Base-by-base conservation (phyloP, 495 filamentous ascomycete species). In the Penicillium diatomitis region DNA sequence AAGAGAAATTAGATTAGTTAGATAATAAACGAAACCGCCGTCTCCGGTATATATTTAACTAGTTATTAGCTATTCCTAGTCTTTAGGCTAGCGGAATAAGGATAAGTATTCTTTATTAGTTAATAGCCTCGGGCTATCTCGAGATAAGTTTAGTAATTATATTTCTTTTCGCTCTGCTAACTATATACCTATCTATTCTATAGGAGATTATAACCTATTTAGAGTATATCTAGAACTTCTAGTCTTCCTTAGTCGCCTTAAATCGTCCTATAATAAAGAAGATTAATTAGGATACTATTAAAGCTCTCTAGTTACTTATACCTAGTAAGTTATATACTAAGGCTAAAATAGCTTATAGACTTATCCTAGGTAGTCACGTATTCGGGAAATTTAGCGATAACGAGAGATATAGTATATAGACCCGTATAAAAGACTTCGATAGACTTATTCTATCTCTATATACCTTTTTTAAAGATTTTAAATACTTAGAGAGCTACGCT, bases 381-480 rank as follows among this genome's bases (percentile, higher is more conserved):
- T 65, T 71, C 40, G 32, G 46, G 4, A 44, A 51, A n/a, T 71
- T 69, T 36, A 51, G 35, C 29, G 43, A 62, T 6, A 28, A 51
- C 33, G 55, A 67, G 42, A 41, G 57, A 40, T 37, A 40, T 11
- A 32, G 5, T 6, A 66, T 71, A 36, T 61, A 31, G 53, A 32
- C 20, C 47, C 9, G 31, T 6, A 47, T 62, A 29, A 10, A 57
- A 8, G 43, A 51, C 11, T 50, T 48, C 41, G 38, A 68, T 29
- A 28, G 58, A 2, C 46, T 70, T 7, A 53, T 70, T 30, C 59
- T 51, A 29, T 67, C 54, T 42, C 50, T 68, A 5, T 61, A 64
- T 44, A 67, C 58, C 30, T 67, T 70, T 51, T 72, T 70, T 33
- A 27, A 65, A 39, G 64, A 71, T 44, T 52, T 67, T 10, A 60